phyloP scores from a whole-genome alignment of 495 filamentous ascomycete species.

The Cryomyces antarcticus region DNA sequence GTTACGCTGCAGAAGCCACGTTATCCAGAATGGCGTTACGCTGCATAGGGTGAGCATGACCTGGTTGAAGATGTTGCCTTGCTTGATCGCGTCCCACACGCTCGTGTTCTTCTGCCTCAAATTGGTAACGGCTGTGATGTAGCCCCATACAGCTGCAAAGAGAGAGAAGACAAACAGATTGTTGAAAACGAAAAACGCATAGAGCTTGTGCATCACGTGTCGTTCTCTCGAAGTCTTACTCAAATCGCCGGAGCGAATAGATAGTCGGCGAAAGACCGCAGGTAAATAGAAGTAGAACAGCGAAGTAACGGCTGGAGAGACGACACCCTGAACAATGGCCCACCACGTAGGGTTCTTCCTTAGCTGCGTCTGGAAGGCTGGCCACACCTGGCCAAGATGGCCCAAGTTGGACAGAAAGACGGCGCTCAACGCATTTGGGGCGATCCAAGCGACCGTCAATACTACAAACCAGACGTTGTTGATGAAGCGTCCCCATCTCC shows the following conservation, averaged over 20 bases:
- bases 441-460: constrained; percentile 75
- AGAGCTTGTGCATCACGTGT: constrained; percentile 82
- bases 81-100: constrained; percentile 46
- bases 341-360: constrained; percentile 40
- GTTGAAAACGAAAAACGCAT: constrained; percentile 95
- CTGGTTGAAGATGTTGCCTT: constrained; percentile 35
- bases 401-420: constrained; percentile 74
- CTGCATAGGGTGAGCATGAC: constrained; percentile 50
- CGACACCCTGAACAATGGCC: constrained; percentile 84
- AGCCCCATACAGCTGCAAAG: constrained; percentile 61
- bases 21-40: constrained; percentile 82
- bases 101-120: constrained; percentile 28
- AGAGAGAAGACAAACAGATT: constrained; percentile 85
- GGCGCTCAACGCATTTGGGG: constrained; percentile 87
- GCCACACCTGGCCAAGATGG: constrained; percentile 68
- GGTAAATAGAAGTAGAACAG: constrained; percentile 76
- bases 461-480: constrained; percentile 67
- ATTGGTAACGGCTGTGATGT: constrained; percentile 41
- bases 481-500: constrained; percentile 50
- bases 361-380: constrained; percentile 45
- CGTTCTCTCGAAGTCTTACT: constrained; percentile 84
- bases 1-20: constrained; percentile 80
- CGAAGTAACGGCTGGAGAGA: constrained; percentile 77
- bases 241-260: constrained; percentile 59
- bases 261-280: constrained; percentile 70